phyloP scores from a whole-genome alignment of 2,329 filamentous ascomycete genomes.

The Paecilomyces sp. region DNA sequence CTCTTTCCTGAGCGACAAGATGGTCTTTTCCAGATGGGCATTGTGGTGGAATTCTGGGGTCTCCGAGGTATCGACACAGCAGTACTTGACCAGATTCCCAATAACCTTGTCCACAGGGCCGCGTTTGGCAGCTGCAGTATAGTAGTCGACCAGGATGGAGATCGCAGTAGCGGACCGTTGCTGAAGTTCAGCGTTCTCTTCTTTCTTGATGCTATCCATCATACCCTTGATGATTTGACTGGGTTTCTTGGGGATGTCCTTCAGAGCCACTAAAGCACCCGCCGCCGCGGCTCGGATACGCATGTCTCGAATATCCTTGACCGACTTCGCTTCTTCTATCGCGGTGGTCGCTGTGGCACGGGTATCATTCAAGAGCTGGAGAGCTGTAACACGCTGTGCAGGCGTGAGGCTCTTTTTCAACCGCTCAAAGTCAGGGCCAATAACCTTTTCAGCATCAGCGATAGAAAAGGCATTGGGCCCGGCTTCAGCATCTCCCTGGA shows the following conservation, averaged over 20 bases:
- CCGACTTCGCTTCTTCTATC: conserved; percentile 69
- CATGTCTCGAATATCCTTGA: conserved; percentile 76
- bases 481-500: conserved; percentile 87
- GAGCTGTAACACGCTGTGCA: conserved; percentile 76
- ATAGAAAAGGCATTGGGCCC: conserved; percentile 91
- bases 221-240: conserved; percentile 88
- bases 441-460: conserved; percentile 76
- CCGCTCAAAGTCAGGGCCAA: conserved; percentile 76
- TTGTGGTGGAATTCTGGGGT: conserved; percentile 92
- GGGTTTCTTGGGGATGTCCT: conserved; percentile 84
- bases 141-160: conserved; percentile 75
- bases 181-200: conserved; percentile 86
- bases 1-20: conserved; percentile 92
- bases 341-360: conserved; percentile 61
- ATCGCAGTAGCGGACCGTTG: conserved; percentile 79
- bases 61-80: conserved; percentile 93
- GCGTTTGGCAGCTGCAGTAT: conserved; percentile 70
- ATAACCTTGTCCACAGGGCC: conserved; percentile 94
- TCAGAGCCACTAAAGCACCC: conserved; percentile 81
- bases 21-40: conserved; percentile 66
- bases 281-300: conserved; percentile 82
- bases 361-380: conserved; percentile 71
- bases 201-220: conserved; percentile 96
- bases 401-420: conserved; percentile 85
- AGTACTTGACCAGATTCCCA: conserved; percentile 92